These are phyloP conservation scores for Rhypophila decipiens DNA, from an alignment of 495 filamentous ascomycete genomes.

Conservation along the genomic window DNA sequence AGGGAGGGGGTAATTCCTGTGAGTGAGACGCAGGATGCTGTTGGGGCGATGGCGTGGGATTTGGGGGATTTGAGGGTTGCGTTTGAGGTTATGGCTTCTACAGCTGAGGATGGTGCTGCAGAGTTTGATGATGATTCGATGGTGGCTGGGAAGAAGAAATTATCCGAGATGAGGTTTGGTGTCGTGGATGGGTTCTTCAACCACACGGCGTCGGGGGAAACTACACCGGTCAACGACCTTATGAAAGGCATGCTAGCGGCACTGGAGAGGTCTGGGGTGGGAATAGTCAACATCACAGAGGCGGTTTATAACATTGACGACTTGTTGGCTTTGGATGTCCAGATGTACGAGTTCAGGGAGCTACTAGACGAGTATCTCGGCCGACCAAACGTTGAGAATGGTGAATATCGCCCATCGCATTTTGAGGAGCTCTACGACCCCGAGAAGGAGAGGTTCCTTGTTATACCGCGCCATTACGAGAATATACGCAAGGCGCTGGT, in stretches of 20 bases:
- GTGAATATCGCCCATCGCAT: conserved; percentile 25
- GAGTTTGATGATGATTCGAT: conserved; percentile 32
- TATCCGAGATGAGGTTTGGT: conserved; percentile 40
- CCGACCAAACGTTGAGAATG: conserved; percentile 20
- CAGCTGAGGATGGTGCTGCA: conserved; percentile 21
- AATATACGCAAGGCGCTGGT: conserved; percentile 43
- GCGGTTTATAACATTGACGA: conserved; percentile 43
- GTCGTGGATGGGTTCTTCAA: conserved; percentile 47
- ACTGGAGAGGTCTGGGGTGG: conserved; percentile 28
- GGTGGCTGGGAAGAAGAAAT: conserved; percentile 22
- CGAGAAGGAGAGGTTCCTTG: conserved; percentile 45
- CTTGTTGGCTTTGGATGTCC: conserved; percentile 46
- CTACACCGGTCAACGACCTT: conserved; percentile 44
- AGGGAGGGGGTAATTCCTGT: conserved; percentile 52
- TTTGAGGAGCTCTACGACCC: conserved; percentile 39
- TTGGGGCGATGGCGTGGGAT: conserved; percentile 53
- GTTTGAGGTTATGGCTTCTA: conserved; percentile 51
- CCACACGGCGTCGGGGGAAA: conserved; percentile 37
- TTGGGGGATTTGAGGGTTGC: conserved; percentile 49
- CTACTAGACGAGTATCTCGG: conserved; percentile 43
- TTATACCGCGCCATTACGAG: conserved; percentile 49
- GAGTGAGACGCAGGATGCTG: conserved; percentile 54
- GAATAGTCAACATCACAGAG: conserved; percentile 44
- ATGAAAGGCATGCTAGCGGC: conserved; percentile 30
- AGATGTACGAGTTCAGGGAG: conserved; percentile 52